These are phyloP conservation scores for Chara braunii DNA, from an alignment of 139 green algal genomes.

Conservation along the genomic window DNA sequence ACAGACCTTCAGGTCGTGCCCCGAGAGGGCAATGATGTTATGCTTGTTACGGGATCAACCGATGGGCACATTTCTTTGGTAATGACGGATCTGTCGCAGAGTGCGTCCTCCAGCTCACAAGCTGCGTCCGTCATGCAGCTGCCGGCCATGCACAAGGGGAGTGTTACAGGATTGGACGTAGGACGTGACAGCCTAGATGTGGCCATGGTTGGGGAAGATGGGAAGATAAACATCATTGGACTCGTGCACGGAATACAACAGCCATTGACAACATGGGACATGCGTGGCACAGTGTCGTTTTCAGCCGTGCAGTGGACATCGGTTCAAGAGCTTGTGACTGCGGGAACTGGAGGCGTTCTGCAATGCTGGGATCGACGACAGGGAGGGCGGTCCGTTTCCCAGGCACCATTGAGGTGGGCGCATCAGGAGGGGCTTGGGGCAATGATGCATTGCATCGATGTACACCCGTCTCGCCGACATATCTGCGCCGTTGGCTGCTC, in stretches of 20 bases:
- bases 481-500: neutral
- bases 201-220: neutral
- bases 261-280: neutral
- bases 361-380: neutral
- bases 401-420: neutral
- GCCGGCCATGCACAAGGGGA: neutral
- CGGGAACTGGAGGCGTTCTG: neutral
- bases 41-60: neutral
- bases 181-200: neutral
- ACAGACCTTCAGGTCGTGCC: neutral
- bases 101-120: neutral
- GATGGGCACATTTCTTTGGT: neutral
- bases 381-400: neutral
- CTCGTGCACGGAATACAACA: neutral
- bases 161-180: neutral
- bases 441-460: slow-evolving; percentile 1
- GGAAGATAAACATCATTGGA: neutral
- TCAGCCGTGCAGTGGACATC: slow-evolving; percentile 3
- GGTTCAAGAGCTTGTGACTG: neutral
- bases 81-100: neutral
- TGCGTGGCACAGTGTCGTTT: neutral
- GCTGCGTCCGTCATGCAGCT: neutral
- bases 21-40: neutral
- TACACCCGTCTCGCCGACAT: neutral
- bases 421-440: neutral